These are phyloP conservation scores for Trichoderma afroharzianum DNA, from an alignment of 2,329 filamentous ascomycete species.

Conservation along the genomic window DNA sequence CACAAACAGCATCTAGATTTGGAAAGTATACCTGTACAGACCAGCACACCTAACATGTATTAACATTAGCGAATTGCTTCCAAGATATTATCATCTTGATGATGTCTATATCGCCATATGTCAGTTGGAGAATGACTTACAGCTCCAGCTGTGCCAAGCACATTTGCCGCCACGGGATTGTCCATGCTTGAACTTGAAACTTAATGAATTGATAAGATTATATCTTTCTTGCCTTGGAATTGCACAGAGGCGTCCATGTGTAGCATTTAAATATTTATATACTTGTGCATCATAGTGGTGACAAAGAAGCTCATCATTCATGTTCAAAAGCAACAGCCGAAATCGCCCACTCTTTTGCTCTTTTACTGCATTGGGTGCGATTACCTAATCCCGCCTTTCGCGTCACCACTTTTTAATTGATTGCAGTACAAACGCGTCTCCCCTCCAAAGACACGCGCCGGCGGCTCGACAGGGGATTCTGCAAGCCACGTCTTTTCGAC, in stretches of 20 bases:
- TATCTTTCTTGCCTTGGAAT: not conserved
- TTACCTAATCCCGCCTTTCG: conserved; percentile 21
- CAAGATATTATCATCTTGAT: too few relatives aligned
- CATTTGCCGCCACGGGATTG: conserved; percentile 52
- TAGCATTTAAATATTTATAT: not conserved
- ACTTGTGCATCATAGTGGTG: not conserved
- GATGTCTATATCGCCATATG: too few relatives aligned
- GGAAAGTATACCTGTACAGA: conserved; percentile 51
- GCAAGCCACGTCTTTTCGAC: not conserved
- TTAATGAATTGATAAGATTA: not conserved
- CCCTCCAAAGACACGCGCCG: conserved; percentile 23
- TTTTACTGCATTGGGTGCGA: not conserved
- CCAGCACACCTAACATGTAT: conserved; percentile 51
- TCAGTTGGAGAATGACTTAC: conserved; percentile 31
- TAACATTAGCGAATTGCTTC: not conserved
- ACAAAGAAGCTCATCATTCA: not conserved
- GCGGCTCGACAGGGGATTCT: conserved; percentile 15
- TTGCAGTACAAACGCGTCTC: conserved; percentile 28
- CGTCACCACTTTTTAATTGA: conserved; percentile 27
- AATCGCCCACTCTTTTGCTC: not conserved
- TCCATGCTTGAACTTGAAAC: conserved; percentile 40
- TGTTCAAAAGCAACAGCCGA: conserved; percentile 12
- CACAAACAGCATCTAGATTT: not conserved
- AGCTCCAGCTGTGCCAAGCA: conserved; percentile 57
- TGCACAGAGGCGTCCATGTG: too few relatives aligned